A percentile compares a stretch with the other conserved stretches of the same genome.
Conservation (phyloP, 176 grass and related monocot genomes). For the Cenchrus purpureus region DNA sequence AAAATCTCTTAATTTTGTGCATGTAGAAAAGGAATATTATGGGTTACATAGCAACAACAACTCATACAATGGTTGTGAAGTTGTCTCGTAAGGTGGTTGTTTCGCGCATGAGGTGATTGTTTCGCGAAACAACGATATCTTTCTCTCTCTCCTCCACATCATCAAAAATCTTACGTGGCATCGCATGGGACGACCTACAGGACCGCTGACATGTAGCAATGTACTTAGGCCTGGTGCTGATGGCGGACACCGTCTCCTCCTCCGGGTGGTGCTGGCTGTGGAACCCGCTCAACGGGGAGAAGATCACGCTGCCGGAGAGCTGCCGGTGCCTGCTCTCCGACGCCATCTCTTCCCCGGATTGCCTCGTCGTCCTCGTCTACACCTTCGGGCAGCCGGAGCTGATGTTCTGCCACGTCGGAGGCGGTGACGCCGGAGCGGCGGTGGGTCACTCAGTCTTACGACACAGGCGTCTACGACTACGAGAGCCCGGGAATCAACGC, state of each 20-base stretch:
- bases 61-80: too few relatives aligned
- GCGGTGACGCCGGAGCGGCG: background rate
- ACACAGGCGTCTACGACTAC: background rate
- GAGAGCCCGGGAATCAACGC: background rate
- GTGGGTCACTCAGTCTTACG: slow-evolving; percentile 2
- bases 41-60: too few relatives aligned
- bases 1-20: too few relatives aligned
- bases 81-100: too few relatives aligned
- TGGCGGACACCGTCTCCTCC: background rate
- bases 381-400: background rate
- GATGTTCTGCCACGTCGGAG: background rate
- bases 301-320: background rate
- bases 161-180: too few relatives aligned
- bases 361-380: background rate
- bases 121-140: too few relatives aligned
- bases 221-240: background rate
- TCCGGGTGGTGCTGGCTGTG: background rate
- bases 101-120: too few relatives aligned
- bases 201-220: too few relatives aligned
- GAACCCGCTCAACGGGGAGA: slow-evolving; percentile 14
- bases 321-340: slow-evolving; percentile 14
- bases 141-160: too few relatives aligned
- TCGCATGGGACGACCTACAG: background rate
- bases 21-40: too few relatives aligned
- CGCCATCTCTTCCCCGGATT: background rate